Evolutionary conservation across 768 basidiomycete genomes (phyloP).

Genomic region (Serendipita sp.): DNA sequence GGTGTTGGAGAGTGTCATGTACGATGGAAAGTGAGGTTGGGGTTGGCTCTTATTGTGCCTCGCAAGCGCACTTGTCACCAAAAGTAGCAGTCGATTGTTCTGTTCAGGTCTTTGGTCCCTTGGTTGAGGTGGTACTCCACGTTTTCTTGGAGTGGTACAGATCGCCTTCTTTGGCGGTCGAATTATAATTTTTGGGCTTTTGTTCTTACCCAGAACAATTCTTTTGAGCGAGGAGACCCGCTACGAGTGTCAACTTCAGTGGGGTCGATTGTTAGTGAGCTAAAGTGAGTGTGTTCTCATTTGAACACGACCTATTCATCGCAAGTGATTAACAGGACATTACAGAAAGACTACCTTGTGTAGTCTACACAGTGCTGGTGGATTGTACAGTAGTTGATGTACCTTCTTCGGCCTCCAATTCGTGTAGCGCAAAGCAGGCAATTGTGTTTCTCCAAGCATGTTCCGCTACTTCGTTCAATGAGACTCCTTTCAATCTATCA

Average conservation of each 20-base stretch:
- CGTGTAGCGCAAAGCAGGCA: slow-evolving; percentile 37
- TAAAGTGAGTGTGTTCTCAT: no score
- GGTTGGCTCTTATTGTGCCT: not conserved
- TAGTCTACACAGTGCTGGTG: not conserved
- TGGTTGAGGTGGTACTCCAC: not conserved
- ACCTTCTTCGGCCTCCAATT: slow-evolving; percentile 10
- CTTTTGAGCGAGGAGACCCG: not conserved
- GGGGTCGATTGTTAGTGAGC: no score
- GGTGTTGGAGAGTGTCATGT: no score
- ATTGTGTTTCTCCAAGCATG: slow-evolving; percentile 48
- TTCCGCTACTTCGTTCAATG: slow-evolving; percentile 39
- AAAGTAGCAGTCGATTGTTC: not conserved
- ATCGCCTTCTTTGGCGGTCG: not conserved
- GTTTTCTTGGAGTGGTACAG: not conserved
- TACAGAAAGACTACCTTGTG: no score
- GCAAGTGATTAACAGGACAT: no score
- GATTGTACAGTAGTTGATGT: not conserved
- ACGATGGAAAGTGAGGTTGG: not conserved
- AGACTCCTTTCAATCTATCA: slow-evolving; percentile 21
- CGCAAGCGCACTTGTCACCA: not conserved
- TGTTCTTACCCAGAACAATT: not conserved
- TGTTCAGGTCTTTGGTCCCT: not conserved
- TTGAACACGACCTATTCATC: no score
- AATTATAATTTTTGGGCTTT: not conserved
- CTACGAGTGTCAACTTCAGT: no score